Percentiles rank a stretch among this genome's conserved stretches.
phyloP scores from a whole-genome alignment of 305 asterid genomes.

The Caryopteris hybrid region DNA sequence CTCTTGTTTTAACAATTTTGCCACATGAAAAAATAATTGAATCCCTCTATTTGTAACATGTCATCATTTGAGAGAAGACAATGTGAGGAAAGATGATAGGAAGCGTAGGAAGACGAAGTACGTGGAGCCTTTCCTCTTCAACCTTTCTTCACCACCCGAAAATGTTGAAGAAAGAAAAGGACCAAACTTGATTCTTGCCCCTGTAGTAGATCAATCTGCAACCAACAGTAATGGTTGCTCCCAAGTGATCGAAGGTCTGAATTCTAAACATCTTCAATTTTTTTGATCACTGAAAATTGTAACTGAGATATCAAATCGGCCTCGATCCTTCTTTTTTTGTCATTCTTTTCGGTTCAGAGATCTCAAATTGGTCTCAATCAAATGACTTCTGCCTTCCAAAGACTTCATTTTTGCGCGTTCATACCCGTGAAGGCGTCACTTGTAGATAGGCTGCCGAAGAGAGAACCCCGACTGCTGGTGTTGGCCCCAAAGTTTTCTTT shows the following conservation, averaged over 20 bases:
- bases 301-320: slow-evolving; percentile 19
- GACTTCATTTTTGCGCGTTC: slow-evolving; percentile 41
- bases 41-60: slow-evolving; percentile 11
- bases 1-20: not conserved
- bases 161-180: slow-evolving; percentile 18
- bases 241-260: slow-evolving; percentile 42
- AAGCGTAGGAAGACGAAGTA: slow-evolving; percentile 47
- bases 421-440: slow-evolving; percentile 42
- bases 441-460: slow-evolving; percentile 39
- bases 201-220: slow-evolving; percentile 24
- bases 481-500: not conserved
- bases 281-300: not conserved
- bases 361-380: slow-evolving; percentile 25
- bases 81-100: slow-evolving; percentile 34
- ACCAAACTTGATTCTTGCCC: slow-evolving; percentile 19
- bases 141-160: slow-evolving; percentile 26
- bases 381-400: slow-evolving; percentile 32
- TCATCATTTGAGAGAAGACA: slow-evolving; percentile 18
- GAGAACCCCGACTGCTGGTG: not conserved
- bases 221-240: slow-evolving; percentile 35
- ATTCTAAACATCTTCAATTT: not conserved
- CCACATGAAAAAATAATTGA: slow-evolving; percentile 6
- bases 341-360: slow-evolving; percentile 38
- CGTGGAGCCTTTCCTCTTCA: slow-evolving; percentile 44
- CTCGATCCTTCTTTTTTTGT: not conserved